phyloP scores from a whole-genome alignment of 140 eudicot species.

The Cichorium intybus region DNA sequence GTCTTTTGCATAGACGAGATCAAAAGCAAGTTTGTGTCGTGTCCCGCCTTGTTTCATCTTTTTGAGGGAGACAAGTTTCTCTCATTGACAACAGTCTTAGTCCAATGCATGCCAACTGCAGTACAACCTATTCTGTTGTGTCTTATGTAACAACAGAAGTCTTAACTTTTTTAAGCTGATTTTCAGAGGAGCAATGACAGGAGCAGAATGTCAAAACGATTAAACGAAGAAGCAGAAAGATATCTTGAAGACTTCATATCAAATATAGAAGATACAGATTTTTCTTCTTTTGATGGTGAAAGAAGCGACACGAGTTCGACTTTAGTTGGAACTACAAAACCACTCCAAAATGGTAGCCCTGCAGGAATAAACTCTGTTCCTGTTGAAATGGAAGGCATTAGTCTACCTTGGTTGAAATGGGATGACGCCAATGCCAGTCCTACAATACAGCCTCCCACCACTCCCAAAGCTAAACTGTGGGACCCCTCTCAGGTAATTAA shows the following conservation, averaged over 20 bases:
- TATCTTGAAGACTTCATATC: conserved; percentile 77
- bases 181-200: conserved; percentile 79
- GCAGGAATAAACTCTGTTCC: conserved; percentile 36
- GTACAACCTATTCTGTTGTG: no score
- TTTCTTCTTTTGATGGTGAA: conserved; percentile 96
- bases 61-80: no score
- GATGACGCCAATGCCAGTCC: conserved; percentile 54
- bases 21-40: neutral
- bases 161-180: no score
- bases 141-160: no score
- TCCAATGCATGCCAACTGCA: no score
- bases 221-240: conserved; percentile 82
- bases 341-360: conserved; percentile 35
- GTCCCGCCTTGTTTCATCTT: no score
- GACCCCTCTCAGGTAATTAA: conserved; percentile 64
- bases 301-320: conserved; percentile 89
- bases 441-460: conserved; percentile 40
- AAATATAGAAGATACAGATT: conserved; percentile 88
- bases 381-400: conserved; percentile 78
- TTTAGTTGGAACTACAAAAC: conserved; percentile 48
- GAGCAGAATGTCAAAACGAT: conserved; percentile 49
- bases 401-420: conserved; percentile 95
- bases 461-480: conserved; percentile 58
- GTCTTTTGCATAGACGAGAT: neutral
- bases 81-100: no score